Base-by-base conservation (phyloP, 139 green algal species). In the Desmodesmus armatus region DNA sequence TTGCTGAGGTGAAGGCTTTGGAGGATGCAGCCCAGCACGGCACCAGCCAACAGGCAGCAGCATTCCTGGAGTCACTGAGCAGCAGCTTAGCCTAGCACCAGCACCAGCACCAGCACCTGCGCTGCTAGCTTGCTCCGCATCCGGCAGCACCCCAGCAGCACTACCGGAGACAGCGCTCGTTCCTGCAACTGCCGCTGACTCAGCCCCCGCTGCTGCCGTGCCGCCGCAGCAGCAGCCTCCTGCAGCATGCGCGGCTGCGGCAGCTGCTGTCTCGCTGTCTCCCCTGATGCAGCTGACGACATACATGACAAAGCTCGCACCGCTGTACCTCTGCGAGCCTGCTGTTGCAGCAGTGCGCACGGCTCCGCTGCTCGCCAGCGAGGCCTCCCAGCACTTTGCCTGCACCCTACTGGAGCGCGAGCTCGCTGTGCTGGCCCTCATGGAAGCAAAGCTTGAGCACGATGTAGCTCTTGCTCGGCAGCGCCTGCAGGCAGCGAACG, bases 361-460 rank as follows among this genome's bases (percentile, higher is more conserved):
- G 23, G 80, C 89, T 27, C 90, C 88, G 1, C 44, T 67, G 15
- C 85, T 93, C 31, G 90, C 90, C 2, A 80, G 86, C 27, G 90
- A 93, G 80, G 77, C 88, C 13, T 84, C 55, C 15, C 88, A 92
- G 72, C 71, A 85, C 3, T 97, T 96, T 58, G 94, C 94, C 1
- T 67, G 86, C 23, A 89, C 92, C 13, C 86, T 97, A 86, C 85
- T 97, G 11, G 90, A 95, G 63, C 88, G 94, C 0, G 93, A 97
- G 85, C 73, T 93, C 29, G 88, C 92, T 0, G 91, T 91, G 27
- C 84, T 96, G 55, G 77, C 90, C 44, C 91, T 97, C 17, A 84
- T 90, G 6, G 90, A 95, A 87, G 89, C 89, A n/a, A 95, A 96
- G 92, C 90, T 94, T 43, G 72, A 75, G 15, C 92, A 97, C 75